Evolutionary conservation across 2,329 filamentous ascomycete genomes (phyloP).

Genomic region (Fusarium zealandicum): DNA sequence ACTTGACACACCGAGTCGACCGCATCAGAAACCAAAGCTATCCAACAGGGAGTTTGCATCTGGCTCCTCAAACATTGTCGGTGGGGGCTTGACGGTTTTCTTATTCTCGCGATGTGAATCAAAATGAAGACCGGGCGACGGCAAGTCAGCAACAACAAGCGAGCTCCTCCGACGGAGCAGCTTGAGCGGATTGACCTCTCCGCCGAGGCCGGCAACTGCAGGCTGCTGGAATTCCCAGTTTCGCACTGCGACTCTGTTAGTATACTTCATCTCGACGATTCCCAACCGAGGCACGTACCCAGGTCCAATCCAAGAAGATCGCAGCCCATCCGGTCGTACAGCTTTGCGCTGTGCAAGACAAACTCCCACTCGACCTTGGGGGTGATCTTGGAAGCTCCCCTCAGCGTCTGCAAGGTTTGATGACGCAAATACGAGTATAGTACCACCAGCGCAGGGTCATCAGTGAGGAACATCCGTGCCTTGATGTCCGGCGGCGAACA

Average conservation of each 20-base stretch:
- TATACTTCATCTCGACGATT: not conserved
- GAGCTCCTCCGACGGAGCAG: slow-evolving; percentile 76
- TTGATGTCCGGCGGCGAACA: slow-evolving; percentile 73
- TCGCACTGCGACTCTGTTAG: slow-evolving; percentile 60
- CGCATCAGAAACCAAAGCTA: slow-evolving; percentile 83
- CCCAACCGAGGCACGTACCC: slow-evolving; percentile 56
- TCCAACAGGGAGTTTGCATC: slow-evolving; percentile 87
- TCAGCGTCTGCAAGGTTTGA: slow-evolving; percentile 81
- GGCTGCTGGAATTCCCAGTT: slow-evolving; percentile 82
- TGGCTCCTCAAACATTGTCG: slow-evolving; percentile 90
- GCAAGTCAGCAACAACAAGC: slow-evolving; percentile 79
- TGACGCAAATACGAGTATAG: slow-evolving; percentile 87
- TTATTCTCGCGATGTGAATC: slow-evolving; percentile 50
- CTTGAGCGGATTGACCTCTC: slow-evolving; percentile 69
- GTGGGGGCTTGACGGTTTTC: slow-evolving; percentile 61
- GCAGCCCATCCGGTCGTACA: slow-evolving; percentile 93
- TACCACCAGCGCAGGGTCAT: slow-evolving; percentile 88
- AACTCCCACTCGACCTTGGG: slow-evolving; percentile 87
- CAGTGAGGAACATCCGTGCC: slow-evolving; percentile 82
- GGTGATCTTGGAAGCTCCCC: slow-evolving; percentile 82
- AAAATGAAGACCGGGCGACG: slow-evolving; percentile 52
- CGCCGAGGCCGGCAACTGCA: slow-evolving; percentile 48
- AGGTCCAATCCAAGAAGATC: slow-evolving; percentile 88
- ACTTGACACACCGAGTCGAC: not conserved
- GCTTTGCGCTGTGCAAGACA: slow-evolving; percentile 80